Base-by-base conservation (phyloP, 805 yeast species). In the Priceomyces carsonii region DNA sequence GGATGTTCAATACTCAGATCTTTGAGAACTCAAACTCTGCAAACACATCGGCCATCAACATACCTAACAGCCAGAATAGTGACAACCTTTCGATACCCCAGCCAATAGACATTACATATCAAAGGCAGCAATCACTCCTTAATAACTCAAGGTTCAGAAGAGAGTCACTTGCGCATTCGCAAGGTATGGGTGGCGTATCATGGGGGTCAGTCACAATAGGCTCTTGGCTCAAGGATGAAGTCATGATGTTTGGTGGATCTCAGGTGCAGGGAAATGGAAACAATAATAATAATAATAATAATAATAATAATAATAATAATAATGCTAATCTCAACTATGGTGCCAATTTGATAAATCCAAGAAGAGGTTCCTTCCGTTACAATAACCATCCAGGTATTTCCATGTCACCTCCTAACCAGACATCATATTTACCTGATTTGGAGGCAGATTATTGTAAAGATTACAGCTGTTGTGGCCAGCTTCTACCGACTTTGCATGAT, bases 181-280 rank as follows among this genome's bases (percentile, higher is more conserved):
- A 88, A 57, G 98, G 98, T 8, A 86, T 93, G 82, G 98, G 98
- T 28, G 99, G 98, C 30, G 85, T 91, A 21, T 83, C 95, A 6
- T 91, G 97, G 96, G 98, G 98, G 15, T 89, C 95, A 3, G 79
- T 90, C 38, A 84, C 95, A 18, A 89, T 91, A 19, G 97, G 97
- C 9, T 82, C 93, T 10, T 91, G 99, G 99, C 69, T 91, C 16
- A 85, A 89, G 55, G 98, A 91, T 59, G 99, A 91, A 54, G 91
- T 85, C 13, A 73, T 85, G 79, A 75, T 83, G 67, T 72, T 60
- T 26, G 50, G 51, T 18, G 25, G 32, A 15, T 17, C 24, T 6
- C 33, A 29, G n/a, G n/a, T 23, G n/a, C 33, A 29, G 14, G 24
- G 33, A 7, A 14, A 18, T 8, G n/a, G n/a, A n/a, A n/a, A n/a